Conservation (phyloP, 2,329 filamentous ascomycete genomes). For the Sporothrix curviconia region DNA sequence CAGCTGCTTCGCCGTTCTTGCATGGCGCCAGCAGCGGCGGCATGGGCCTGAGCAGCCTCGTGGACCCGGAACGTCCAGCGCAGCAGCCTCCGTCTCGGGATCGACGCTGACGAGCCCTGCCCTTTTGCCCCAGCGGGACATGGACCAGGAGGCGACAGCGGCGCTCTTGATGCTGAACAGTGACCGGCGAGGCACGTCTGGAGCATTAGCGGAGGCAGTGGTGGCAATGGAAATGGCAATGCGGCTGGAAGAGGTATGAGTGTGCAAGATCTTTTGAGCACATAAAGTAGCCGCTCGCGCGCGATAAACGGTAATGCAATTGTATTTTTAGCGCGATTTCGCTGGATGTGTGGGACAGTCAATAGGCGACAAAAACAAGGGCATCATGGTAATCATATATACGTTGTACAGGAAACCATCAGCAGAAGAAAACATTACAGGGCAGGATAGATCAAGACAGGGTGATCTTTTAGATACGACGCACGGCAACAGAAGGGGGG, state of each 20-base stretch:
- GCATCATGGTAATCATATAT: background rate
- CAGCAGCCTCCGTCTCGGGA: slow-evolving; percentile 33
- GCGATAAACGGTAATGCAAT: background rate
- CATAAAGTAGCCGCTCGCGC: too few relatives aligned
- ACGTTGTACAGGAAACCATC: background rate
- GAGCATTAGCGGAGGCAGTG: slow-evolving; percentile 25
- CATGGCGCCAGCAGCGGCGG: slow-evolving; percentile 25
- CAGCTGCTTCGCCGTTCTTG: slow-evolving; percentile 5
- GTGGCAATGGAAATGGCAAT: background rate
- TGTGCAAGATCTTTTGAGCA: slow-evolving; percentile 48
- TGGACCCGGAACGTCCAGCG: background rate
- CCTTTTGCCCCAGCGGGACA: slow-evolving; percentile 48
- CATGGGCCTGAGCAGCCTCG: background rate
- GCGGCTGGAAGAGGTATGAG: slow-evolving; percentile 41
- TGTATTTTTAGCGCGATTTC: background rate
- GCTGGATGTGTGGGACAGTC: too few relatives aligned
- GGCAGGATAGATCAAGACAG: background rate
- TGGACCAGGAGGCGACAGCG: slow-evolving; percentile 74
- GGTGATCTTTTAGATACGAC: background rate
- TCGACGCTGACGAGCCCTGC: slow-evolving; percentile 55
- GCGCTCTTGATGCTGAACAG: slow-evolving; percentile 82
- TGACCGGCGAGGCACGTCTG: slow-evolving; percentile 50
- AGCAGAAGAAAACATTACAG: background rate
- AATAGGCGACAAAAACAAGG: background rate
- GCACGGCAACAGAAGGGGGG: too few relatives aligned